A percentile compares a stretch with the other conserved stretches of the same genome.
Conservation (phyloP, 2,329 filamentous ascomycete species). For the Ceratocystis papillata region DNA sequence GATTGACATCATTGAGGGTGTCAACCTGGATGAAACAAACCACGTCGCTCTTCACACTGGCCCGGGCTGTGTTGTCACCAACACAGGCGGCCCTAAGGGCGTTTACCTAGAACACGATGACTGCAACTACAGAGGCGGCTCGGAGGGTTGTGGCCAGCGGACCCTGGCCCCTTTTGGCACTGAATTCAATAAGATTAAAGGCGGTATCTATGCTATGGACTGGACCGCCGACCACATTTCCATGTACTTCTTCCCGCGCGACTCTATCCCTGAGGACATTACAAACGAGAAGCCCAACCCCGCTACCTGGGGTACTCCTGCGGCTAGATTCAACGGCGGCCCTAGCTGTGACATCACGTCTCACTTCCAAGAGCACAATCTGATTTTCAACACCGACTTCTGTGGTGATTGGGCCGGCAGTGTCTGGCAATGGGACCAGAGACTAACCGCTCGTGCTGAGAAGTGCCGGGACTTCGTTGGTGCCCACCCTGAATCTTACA, state of each 20-base stretch:
- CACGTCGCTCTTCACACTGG: slow-evolving; percentile 60
- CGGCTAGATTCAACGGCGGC: slow-evolving; percentile 55
- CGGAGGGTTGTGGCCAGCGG: slow-evolving; percentile 49
- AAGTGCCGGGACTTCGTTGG: slow-evolving; percentile 49
- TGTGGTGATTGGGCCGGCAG: too few relatives aligned
- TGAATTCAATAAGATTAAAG: slow-evolving; percentile 58
- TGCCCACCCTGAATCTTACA: slow-evolving; percentile 58
- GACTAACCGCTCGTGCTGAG: slow-evolving; percentile 56
- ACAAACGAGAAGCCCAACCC: slow-evolving; percentile 51
- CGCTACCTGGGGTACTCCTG: slow-evolving; percentile 53
- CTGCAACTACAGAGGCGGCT: slow-evolving; percentile 46
- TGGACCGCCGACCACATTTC: slow-evolving; percentile 64
- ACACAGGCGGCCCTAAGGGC: slow-evolving; percentile 39
- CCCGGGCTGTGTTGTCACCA: slow-evolving; percentile 47
- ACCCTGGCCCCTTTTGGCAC: slow-evolving; percentile 49
- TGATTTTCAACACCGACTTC: too few relatives aligned
- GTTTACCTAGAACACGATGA: slow-evolving; percentile 39
- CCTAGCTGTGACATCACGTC: slow-evolving; percentile 59
- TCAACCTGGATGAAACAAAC: slow-evolving; percentile 51
- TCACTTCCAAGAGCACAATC: slow-evolving; percentile 30
- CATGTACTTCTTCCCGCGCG: slow-evolving; percentile 72
- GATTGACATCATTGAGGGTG: slow-evolving; percentile 72
- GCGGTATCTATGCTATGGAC: slow-evolving; percentile 63
- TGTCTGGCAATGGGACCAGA: slow-evolving; percentile 23
- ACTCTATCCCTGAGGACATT: slow-evolving; percentile 53